A percentile compares a stretch with the other conserved stretches of the same genome.
Conservation (phyloP, 208 protist genomes). For the Leishmania aethiopica region DNA sequence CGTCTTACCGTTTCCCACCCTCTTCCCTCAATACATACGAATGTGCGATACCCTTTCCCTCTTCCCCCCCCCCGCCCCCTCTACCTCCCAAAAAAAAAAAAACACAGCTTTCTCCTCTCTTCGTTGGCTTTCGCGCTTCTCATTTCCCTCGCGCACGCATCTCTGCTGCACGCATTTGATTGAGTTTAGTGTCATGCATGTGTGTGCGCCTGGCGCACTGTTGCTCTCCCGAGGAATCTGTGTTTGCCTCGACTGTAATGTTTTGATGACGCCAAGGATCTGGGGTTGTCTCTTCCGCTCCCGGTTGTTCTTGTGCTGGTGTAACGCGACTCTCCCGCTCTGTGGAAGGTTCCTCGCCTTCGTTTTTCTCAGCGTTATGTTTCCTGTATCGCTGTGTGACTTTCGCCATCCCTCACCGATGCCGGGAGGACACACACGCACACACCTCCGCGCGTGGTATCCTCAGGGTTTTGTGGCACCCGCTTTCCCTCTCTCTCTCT, state of each 20-base stretch:
- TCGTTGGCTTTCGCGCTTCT: background rate
- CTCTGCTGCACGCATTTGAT: background rate
- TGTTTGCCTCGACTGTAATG: background rate
- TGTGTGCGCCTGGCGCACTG: no score
- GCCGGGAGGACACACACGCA: background rate
- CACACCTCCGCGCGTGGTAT: no score
- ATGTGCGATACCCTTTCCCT: background rate
- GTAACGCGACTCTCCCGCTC: background rate
- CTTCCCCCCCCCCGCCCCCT: background rate
- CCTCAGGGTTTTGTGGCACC: no score
- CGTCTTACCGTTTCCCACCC: background rate
- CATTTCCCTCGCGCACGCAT: background rate
- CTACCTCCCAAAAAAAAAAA: no score
- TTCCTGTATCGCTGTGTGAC: background rate
- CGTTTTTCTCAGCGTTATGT: background rate
- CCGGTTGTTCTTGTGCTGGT: background rate
- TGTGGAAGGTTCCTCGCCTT: background rate
- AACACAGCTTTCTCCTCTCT: background rate
- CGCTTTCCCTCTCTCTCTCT: background rate
- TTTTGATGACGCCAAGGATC: background rate
- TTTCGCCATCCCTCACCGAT: background rate
- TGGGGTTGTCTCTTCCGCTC: background rate
- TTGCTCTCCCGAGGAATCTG: background rate
- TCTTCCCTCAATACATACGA: background rate
- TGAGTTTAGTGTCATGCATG: background rate